A percentile compares a stretch with the other conserved stretches of the same genome.
phyloP scores from a whole-genome alignment of 192 early-diverging fungal genomes.

The Coemansia sp. region DNA sequence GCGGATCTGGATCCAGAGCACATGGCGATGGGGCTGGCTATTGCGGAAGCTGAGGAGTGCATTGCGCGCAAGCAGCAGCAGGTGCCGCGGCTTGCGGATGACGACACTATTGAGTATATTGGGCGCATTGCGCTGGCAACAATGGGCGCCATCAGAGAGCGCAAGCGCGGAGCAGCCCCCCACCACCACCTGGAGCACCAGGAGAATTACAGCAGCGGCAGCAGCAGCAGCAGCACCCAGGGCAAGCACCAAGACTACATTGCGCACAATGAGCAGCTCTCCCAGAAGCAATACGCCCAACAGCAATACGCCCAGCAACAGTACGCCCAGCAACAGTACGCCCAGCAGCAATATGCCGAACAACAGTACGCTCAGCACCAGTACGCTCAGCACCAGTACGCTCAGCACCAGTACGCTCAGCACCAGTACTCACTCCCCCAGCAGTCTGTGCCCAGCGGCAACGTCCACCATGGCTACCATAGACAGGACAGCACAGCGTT shows the following conservation, averaged over 20 bases:
- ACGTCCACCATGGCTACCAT: background rate
- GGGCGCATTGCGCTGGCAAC: constrained; percentile 44
- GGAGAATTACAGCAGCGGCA: background rate
- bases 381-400: no score
- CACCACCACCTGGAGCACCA: background rate
- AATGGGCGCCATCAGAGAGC: constrained; percentile 45
- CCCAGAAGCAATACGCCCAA: background rate
- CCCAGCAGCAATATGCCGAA: no score
- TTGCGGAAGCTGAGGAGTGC: constrained; percentile 31
- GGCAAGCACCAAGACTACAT: background rate
- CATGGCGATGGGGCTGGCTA: constrained; percentile 34
- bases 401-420: background rate
- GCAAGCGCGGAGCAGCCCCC: constrained; percentile 13
- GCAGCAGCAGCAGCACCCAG: background rate
- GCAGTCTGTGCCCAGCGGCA: no score
- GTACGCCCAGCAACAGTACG: background rate
- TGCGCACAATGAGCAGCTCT: no score
- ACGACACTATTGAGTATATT: constrained; percentile 35
- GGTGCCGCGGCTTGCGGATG: constrained; percentile 8
- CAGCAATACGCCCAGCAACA: background rate
- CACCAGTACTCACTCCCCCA: background rate
- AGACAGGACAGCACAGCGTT: background rate
- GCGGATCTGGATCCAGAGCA: constrained; percentile 29
- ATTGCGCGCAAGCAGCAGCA: constrained; percentile 32
- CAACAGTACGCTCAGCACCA: background rate